Conservation (phyloP, 2,329 filamentous ascomycete species). For the Exophiala aquamarina region DNA sequence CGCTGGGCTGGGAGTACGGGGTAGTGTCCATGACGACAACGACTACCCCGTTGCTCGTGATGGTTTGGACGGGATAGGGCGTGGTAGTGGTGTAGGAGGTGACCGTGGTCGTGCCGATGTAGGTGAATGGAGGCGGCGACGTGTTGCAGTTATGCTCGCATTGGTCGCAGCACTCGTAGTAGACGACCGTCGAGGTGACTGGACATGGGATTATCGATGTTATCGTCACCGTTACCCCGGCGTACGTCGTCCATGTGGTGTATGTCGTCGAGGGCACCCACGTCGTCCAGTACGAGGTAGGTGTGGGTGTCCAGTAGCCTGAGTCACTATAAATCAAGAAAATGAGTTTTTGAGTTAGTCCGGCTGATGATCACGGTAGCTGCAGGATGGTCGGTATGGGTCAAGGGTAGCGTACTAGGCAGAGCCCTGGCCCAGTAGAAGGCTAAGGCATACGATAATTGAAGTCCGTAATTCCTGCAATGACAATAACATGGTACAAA, state of each 20-base stretch:
- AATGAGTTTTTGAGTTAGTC: too few species aligned
- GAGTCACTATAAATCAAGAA: constrained; percentile 14
- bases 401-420: constrained; percentile 9
- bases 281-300: constrained; percentile 23
- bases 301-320: constrained; percentile 24
- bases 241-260: constrained; percentile 19
- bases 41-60: constrained; percentile 22
- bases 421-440: too few species aligned
- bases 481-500: too few species aligned
- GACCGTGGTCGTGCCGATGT: constrained; percentile 20
- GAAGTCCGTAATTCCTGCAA: too few species aligned
- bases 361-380: too few species aligned
- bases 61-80: constrained; percentile 10
- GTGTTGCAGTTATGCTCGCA: constrained; percentile 20
- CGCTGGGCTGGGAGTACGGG: constrained; percentile 11
- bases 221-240: constrained; percentile 23
- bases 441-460: too few species aligned
- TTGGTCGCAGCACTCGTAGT: constrained; percentile 25
- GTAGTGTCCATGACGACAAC: constrained; percentile 17
- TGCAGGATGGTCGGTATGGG: neutral
- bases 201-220: constrained; percentile 23
- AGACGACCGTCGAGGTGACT: constrained; percentile 21
- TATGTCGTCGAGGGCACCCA: constrained; percentile 23
- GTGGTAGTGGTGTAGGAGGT: constrained; percentile 24
- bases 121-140: neutral